These are phyloP conservation scores for Clitopilus hobsonii DNA, from an alignment of 768 basidiomycete species.

Conservation along the genomic window DNA sequence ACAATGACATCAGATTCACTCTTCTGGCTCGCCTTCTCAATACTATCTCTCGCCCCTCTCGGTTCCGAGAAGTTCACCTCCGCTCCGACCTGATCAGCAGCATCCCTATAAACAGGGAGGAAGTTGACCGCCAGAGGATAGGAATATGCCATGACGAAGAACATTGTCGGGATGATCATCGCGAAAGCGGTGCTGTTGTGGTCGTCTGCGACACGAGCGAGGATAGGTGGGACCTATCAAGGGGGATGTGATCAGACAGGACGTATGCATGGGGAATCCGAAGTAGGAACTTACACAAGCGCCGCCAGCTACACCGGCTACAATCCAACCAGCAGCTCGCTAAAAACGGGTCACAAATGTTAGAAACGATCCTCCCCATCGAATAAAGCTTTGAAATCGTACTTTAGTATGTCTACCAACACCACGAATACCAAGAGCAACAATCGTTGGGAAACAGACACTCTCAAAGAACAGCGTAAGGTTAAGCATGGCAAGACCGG, in stretches of 20 bases:
- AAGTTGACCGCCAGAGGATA: constrained; percentile 27
- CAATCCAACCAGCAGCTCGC: constrained; percentile 26
- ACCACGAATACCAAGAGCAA: constrained; percentile 26
- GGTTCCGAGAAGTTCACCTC: background rate
- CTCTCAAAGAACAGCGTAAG: constrained; percentile 30
- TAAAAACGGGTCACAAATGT: constrained; percentile 7
- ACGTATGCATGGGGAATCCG: background rate
- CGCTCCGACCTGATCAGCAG: constrained; percentile 17
- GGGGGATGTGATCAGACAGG: background rate
- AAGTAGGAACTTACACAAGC: constrained; percentile 19
- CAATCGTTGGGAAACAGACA: constrained; percentile 31
- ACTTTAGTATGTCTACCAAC: constrained; percentile 27
- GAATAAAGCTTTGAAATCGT: background rate
- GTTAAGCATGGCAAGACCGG: constrained; percentile 24
- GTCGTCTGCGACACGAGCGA: constrained; percentile 23
- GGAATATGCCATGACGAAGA: constrained; percentile 20
- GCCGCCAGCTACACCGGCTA: constrained; percentile 27
- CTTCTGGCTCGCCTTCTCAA: too few species aligned
- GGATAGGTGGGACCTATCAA: constrained; percentile 22
- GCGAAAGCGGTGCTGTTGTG: constrained; percentile 26
- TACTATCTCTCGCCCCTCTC: too few species aligned
- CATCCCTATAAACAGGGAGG: constrained; percentile 20
- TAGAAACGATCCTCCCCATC: background rate
- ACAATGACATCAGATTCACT: background rate
- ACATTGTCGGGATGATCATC: constrained; percentile 28